Evolutionary conservation across 768 basidiomycete genomes (phyloP), one percentile per base, ranked within the genome.

Genomic region (Galerina sulciceps): DNA sequence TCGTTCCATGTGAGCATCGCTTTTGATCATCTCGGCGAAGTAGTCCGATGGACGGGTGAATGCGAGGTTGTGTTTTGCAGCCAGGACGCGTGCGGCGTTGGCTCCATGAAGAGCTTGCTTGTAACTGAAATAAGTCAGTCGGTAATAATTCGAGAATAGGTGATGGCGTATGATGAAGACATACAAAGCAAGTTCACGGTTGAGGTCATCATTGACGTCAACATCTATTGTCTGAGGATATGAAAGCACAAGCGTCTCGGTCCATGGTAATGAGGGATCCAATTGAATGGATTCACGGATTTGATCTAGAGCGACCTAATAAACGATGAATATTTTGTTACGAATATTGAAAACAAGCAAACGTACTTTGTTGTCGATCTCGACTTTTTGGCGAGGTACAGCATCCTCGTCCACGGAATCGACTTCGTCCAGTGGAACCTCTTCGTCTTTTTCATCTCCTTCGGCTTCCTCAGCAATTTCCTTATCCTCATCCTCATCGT

Each of bases 21-120:
- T 89, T 75, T 99, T 98, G 65, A 98, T 90, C 96, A 99, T 99
- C 76, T 99, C 96, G 20, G 96, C 96, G 63, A 96, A 99, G 73
- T 95, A 99, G 75, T 98, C 96, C 0, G 85, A 66, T 0, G 97
- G 97, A 13, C 96, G 90, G 10, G 92, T 90, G 76, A 97, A 99
- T 0, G 95, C 88, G 58, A 94, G 78, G 20, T 86, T 84, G 71
- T 88, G 83, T 66, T 91, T 88, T 11, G 82, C 75, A n/a, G 93
- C 93, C n/a, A 94, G 84, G 2, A 80, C 69, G 51, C 85, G 87
- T 2, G 94, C 94, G 23, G 81, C 74, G 53, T 88, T 84, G n/a
- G 90, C 94, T 40, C 87, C 77, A 59, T 95, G 88, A 0, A 99
- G 79, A 4, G 96, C 95, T 75, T 98, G 92, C 73, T 98, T 98